A percentile compares a stretch with the other conserved stretches of the same genome.
Evolutionary conservation across 305 asterid species (phyloP).

Genomic region (Salvia sclarea): DNA sequence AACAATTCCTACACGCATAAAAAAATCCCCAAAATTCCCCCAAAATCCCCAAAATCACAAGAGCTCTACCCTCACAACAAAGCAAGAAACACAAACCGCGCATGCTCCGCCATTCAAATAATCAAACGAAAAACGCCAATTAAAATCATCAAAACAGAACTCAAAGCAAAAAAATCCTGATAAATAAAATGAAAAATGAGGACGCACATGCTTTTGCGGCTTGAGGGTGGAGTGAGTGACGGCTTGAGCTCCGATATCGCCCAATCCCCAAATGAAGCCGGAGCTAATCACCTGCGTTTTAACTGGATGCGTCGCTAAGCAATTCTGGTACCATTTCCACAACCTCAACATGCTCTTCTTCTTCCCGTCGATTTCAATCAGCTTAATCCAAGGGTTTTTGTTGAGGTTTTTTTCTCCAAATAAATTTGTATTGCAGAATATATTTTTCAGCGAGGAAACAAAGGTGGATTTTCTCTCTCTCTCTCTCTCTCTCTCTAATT

Average conservation of each 20-base stretch:
- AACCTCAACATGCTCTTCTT: slow-evolving; percentile 52
- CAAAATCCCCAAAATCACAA: not conserved
- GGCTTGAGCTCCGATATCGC: slow-evolving; percentile 76
- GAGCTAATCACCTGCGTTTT: slow-evolving; percentile 90
- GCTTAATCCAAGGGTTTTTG: not conserved
- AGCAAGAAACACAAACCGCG: not conserved
- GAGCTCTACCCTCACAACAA: slow-evolving; percentile 1
- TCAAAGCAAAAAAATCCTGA: not conserved
- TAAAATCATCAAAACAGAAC: slow-evolving; percentile 12
- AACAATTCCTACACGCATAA: not conserved
- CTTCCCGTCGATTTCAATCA: not conserved
- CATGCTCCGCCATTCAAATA: slow-evolving; percentile 5
- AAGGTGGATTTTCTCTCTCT: not conserved
- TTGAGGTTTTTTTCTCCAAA: not conserved
- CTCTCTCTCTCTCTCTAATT: not conserved
- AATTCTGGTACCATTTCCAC: slow-evolving; percentile 84
- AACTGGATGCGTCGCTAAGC: slow-evolving; percentile 74
- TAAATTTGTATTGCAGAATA: not conserved
- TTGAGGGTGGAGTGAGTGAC: slow-evolving; percentile 66
- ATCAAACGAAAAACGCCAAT: slow-evolving; percentile 14
- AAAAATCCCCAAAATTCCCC: not conserved
- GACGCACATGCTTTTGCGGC: slow-evolving; percentile 44
- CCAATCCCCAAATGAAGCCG: slow-evolving; percentile 80
- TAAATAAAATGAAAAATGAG: not conserved
- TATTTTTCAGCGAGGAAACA: not conserved